Conservation (phyloP, 306 rosid genomes). For the Dryas octopetala region DNA sequence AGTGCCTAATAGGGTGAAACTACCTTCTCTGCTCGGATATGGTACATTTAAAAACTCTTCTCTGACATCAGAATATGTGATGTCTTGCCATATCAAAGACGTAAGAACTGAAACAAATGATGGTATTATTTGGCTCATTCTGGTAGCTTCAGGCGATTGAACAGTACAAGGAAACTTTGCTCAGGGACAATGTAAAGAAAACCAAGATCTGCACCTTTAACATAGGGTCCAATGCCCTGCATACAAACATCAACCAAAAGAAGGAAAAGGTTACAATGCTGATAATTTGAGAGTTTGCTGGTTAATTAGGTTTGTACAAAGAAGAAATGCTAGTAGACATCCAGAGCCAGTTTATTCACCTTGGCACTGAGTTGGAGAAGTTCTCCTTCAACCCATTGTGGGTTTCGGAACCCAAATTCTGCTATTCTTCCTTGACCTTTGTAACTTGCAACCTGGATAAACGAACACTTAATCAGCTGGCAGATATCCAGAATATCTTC, state of each 20-base stretch:
- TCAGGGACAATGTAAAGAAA: constrained; percentile 84
- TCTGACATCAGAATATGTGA: constrained; percentile 28
- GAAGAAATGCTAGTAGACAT: constrained; percentile 15
- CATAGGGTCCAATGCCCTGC: constrained; percentile 91
- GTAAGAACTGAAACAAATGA: constrained; percentile 13
- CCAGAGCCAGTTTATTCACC: constrained; percentile 45
- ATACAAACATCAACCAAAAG: constrained; percentile 12
- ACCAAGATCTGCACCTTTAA: constrained; percentile 95
- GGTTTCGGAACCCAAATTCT: constrained; percentile 75
- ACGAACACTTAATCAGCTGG: constrained; percentile 25
- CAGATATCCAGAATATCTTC: constrained; percentile 22
- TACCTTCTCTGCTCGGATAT: constrained; percentile 20
- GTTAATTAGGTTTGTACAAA: constrained; percentile 19
- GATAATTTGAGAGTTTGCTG: background rate
- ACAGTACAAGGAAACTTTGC: constrained; percentile 91
- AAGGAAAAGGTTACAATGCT: background rate
- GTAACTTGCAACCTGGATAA: constrained; percentile 73
- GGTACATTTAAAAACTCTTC: constrained; percentile 17
- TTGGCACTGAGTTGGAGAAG: constrained; percentile 89
- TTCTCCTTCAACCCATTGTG: constrained; percentile 98
- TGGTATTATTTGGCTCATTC: constrained; percentile 39
- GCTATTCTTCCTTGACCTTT: constrained; percentile 96
- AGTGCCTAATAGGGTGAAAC: constrained; percentile 16
- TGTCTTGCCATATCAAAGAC: constrained; percentile 15
- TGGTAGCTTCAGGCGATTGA: constrained; percentile 89